Percentiles rank a stretch among this genome's conserved stretches.
These are phyloP conservation scores for Pouteria glomerata DNA, from an alignment of 148 eudicot species.

Conservation along the genomic window DNA sequence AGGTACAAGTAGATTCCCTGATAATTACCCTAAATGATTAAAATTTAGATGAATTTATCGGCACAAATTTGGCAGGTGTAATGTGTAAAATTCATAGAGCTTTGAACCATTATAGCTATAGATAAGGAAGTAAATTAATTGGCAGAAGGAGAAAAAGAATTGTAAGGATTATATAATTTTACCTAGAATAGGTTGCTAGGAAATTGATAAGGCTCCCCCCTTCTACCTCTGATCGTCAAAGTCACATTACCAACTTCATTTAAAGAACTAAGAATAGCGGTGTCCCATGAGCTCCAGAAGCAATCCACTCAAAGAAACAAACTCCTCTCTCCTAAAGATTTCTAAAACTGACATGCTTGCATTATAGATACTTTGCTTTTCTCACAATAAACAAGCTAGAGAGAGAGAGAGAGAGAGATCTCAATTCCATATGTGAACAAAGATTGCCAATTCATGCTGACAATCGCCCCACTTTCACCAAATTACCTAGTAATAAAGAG, in stretches of 20 bases:
- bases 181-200: neutral
- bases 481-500: neutral
- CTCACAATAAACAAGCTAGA: neutral
- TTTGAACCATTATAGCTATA: neutral
- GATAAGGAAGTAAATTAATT: neutral
- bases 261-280: neutral
- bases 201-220: neutral
- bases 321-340: neutral
- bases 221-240: neutral
- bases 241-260: constrained; percentile 1
- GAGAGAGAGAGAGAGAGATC: neutral
- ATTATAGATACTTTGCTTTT: neutral
- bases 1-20: neutral
- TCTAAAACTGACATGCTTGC: neutral
- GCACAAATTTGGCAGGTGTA: neutral
- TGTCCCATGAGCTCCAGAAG: neutral
- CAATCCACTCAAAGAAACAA: neutral
- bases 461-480: neutral
- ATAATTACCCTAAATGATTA: neutral
- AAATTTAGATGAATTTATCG: neutral
- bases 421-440: neutral
- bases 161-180: neutral
- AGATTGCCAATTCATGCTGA: neutral
- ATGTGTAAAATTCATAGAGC: neutral
- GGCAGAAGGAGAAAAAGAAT: neutral